A percentile compares a stretch with the other conserved stretches of the same genome.
phyloP scores from a whole-genome alignment of 2,329 filamentous ascomycete genomes.

The Phoma herbarum region DNA sequence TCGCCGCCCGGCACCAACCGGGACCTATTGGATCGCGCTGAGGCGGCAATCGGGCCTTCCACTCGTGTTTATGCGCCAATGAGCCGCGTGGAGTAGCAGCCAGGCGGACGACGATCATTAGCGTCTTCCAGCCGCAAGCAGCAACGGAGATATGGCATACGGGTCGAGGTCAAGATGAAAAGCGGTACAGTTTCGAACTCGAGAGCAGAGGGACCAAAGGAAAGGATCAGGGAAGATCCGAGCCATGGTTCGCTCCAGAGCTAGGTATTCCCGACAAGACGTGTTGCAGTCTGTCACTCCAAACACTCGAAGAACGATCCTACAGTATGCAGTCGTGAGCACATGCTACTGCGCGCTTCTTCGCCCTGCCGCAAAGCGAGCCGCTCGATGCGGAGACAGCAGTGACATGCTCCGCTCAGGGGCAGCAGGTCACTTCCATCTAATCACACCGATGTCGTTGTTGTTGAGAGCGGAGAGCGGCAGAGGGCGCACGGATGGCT shows the following conservation, averaged over 20 bases:
- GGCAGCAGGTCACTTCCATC: conserved; percentile 1
- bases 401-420: conserved; percentile 16
- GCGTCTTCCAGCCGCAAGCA: conserved; percentile 9
- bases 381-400: background rate
- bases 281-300: conserved; percentile 2
- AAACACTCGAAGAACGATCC: background rate
- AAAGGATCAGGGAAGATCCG: background rate
- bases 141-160: background rate
- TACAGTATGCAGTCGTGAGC: background rate
- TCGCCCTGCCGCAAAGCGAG: conserved; percentile 5
- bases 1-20: conserved; percentile 7
- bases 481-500: conserved; percentile 17
- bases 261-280: conserved; percentile 1
- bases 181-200: conserved; percentile 1
- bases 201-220: background rate
- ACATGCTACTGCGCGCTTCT: conserved; percentile 1
- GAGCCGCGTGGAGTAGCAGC: conserved; percentile 13
- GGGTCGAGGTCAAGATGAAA: background rate
- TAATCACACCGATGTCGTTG: conserved; percentile 11
- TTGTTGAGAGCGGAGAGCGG: conserved; percentile 21
- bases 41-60: conserved; percentile 15
- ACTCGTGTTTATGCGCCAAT: conserved; percentile 2
- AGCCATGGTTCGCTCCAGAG: conserved; percentile 9
- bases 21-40: conserved; percentile 8
- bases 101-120: conserved; percentile 6